Percentiles rank a stretch among this genome's conserved stretches.
Conservation (phyloP, 1,284 basidiomycete species). For the Xerocomus nothofagi region DNA sequence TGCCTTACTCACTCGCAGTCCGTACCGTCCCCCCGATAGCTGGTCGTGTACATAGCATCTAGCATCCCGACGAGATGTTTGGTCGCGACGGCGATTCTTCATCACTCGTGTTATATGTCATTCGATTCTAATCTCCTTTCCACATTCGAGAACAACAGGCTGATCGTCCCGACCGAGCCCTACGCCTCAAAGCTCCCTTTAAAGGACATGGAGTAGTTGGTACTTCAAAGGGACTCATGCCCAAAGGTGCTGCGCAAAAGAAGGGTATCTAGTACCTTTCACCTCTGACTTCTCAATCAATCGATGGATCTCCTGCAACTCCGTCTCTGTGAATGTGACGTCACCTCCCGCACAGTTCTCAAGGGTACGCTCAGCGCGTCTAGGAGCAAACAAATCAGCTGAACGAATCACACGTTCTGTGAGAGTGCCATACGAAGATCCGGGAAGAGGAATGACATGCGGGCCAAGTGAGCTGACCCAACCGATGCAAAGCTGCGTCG, state of each 20-base stretch:
- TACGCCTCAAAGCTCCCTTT: background rate
- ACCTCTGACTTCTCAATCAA: conserved; percentile 16
- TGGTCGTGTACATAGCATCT: conserved; percentile 16
- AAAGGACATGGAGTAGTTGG: background rate
- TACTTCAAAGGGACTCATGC: conserved; percentile 6
- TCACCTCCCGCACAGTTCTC: conserved; percentile 28
- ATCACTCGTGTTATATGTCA: background rate
- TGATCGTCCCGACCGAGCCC: background rate
- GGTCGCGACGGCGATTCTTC: background rate
- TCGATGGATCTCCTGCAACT: conserved; percentile 22
- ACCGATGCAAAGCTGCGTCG: conserved; percentile 60
- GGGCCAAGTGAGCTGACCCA: conserved; percentile 44
- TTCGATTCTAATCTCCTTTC: background rate
- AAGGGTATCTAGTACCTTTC: conserved; percentile 21
- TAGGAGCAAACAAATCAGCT: conserved; percentile 8
- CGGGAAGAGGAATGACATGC: conserved; percentile 30
- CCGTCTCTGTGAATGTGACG: conserved; percentile 18
- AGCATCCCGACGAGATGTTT: background rate
- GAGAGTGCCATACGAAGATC: conserved; percentile 28
- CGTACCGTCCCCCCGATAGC: background rate
- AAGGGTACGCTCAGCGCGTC: conserved; percentile 21
- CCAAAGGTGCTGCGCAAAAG: conserved; percentile 17
- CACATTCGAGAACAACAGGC: background rate
- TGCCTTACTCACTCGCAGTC: background rate
- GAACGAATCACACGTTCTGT: background rate